These are phyloP conservation scores for Ambrosia hybrid DNA, from an alignment of 140 eudicot species.

Conservation along the genomic window DNA sequence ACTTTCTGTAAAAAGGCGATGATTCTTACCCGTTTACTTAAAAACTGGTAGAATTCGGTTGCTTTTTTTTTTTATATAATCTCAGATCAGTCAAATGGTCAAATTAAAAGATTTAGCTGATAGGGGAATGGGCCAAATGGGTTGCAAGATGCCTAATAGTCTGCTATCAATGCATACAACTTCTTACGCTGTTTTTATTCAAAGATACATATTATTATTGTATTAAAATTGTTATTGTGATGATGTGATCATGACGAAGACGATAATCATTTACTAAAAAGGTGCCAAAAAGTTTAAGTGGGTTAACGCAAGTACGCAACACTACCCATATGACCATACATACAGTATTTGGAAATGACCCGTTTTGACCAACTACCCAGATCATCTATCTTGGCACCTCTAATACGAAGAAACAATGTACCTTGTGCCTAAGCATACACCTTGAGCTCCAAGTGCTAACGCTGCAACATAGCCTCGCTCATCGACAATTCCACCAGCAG, in stretches of 20 bases:
- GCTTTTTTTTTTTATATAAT: background rate
- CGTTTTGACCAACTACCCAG: background rate
- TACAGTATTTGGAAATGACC: background rate
- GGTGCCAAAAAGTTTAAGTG: background rate
- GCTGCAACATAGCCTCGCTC: conserved; percentile 96
- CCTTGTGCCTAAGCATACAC: conserved; percentile 91
- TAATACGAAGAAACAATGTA: conserved; percentile 16
- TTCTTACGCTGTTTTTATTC: background rate
- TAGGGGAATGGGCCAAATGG: background rate
- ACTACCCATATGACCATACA: background rate
- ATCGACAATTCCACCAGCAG: conserved; percentile 96
- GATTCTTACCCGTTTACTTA: background rate
- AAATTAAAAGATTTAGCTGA: background rate
- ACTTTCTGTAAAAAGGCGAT: background rate
- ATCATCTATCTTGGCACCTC: background rate
- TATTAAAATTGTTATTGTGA: background rate
- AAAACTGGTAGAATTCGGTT: background rate
- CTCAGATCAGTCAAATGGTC: background rate
- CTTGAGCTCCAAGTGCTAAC: conserved; percentile 93
- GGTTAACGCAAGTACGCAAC: background rate
- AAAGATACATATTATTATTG: background rate
- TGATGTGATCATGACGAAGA: background rate
- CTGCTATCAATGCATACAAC: background rate
- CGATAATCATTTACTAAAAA: background rate
- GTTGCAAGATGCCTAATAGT: background rate